Base-by-base conservation (phyloP, 805 yeast species). In the Pichia paraexigua region DNA sequence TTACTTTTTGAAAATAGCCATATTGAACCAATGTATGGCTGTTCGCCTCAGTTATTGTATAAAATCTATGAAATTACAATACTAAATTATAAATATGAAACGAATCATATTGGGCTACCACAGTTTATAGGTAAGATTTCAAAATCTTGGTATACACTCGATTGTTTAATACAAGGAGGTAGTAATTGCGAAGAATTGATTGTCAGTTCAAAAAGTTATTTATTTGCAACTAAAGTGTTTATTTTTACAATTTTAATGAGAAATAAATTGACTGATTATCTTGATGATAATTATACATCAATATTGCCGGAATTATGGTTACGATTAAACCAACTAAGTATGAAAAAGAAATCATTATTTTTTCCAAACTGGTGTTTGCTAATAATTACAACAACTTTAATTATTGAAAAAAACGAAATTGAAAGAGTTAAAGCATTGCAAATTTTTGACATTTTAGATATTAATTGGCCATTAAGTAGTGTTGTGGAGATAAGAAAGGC, bases 331-430 rank as follows among this genome's bases (percentile, higher is more conserved):
- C 41, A 50, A 12, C 45, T 60, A 22, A 58, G 59, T 46, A 41
- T 18, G 13, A 22, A 46, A 22, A 43, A 49, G 35, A 42, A 52
- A 41, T 53, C 54, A 17, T 55, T 56, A 5, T 57, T 65, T 15
- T 66, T 61, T 32, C 71, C 71, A 8, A 57, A 57, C 12, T 68
- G 71, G 71, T 50, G 67, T n/a, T 41, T 68, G 13, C 52, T 67
- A 13, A 59, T 67, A 2, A 39, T 62, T 3, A 53, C 65, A 9
- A 58, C 63, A 42, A 53, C 53, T 10, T 54, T 49, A n/a, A 47
- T 45, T n/a, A 44, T 46, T 18, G 52, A 45, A 6, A 25, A 42
- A 10, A 47, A 56, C 22, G 66, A 58, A 20, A 58, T 55, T 5
- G 51, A 43, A 1, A 50, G 68, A 22, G 10, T 57, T 1, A 40